phyloP scores from a whole-genome alignment of 2,329 filamentous ascomycete genomes.

The Rosellinia necatrix region DNA sequence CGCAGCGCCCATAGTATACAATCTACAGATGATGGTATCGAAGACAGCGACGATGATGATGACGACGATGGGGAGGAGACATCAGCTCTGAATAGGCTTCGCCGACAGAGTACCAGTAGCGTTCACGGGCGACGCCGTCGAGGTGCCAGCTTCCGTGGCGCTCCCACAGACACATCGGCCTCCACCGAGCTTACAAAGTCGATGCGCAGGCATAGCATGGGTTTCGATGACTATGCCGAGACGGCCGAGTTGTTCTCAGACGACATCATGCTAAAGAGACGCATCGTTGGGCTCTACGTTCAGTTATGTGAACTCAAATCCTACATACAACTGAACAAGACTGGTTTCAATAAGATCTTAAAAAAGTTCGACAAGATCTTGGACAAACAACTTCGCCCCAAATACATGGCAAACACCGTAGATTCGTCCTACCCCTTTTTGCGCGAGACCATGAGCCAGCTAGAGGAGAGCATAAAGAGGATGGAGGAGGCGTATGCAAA shows the following conservation, averaged over 20 bases:
- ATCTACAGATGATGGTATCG: conserved; percentile 61
- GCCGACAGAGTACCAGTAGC: conserved; percentile 45
- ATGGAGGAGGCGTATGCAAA: conserved; percentile 82
- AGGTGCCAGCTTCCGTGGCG: conserved; percentile 44
- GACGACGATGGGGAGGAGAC: conserved; percentile 52
- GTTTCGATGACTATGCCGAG: conserved; percentile 79
- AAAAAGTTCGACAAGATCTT: conserved; percentile 99
- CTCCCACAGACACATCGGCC: conserved; percentile 61
- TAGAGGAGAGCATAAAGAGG: conserved; percentile 73
- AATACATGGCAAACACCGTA: conserved; percentile 77
- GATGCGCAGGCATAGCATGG: conserved; percentile 65
- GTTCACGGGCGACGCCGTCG: conserved; percentile 46
- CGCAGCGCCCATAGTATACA: conserved; percentile 50
- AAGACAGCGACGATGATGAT: conserved; percentile 60
- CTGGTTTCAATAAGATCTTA: conserved; percentile 92
- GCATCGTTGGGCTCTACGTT: conserved; percentile 85
- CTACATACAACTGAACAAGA: conserved; percentile 93
- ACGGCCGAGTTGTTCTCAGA: conserved; percentile 69
- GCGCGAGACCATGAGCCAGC: conserved; percentile 67
- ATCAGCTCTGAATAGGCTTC: conserved; percentile 54
- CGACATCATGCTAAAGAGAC: conserved; percentile 88
- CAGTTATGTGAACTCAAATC: conserved; percentile 94
- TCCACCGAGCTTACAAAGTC: conserved; percentile 65
- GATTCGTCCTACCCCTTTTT: conserved; percentile 82
- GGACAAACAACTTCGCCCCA: conserved; percentile 76